Conservation (phyloP, 2,329 filamentous ascomycete genomes). For the Talaromyces amestolkiae region DNA sequence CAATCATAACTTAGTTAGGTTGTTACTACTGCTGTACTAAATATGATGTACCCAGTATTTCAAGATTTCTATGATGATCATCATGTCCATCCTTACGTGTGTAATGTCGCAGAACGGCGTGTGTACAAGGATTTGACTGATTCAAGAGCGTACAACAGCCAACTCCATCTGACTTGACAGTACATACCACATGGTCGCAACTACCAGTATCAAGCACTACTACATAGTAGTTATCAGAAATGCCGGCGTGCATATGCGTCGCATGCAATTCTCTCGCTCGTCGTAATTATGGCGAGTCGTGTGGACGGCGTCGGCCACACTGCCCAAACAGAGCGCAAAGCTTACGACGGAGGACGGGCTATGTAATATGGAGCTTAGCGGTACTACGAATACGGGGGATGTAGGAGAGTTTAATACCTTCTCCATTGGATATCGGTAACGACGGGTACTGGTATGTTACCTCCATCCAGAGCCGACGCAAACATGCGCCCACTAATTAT, state of each 20-base stretch:
- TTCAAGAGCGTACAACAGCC: too few species aligned
- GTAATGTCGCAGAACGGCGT: not conserved
- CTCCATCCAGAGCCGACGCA: not conserved
- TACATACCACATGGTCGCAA: not conserved
- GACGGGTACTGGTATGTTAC: slow-evolving; percentile 4
- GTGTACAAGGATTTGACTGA: not conserved
- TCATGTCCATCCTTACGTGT: not conserved
- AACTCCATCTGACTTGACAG: too few species aligned
- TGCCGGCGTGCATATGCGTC: too few species aligned
- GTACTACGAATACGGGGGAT: not conserved
- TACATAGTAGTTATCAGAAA: too few species aligned
- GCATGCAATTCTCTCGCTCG: not conserved
- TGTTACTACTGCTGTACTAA: not conserved
- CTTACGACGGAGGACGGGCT: not conserved
- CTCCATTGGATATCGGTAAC: not conserved
- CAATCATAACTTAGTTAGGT: not conserved
- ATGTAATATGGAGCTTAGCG: not conserved
- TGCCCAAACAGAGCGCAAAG: not conserved
- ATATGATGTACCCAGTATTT: not conserved
- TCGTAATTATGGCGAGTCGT: not conserved
- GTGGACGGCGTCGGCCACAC: not conserved
- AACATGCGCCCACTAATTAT: not conserved
- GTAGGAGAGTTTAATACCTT: not conserved
- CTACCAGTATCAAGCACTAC: not conserved
- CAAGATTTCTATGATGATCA: not conserved